Percentiles rank a stretch among this genome's conserved stretches.
Conservation (phyloP, 2,329 filamentous ascomycete species). For the Raffaelea albimanens region DNA sequence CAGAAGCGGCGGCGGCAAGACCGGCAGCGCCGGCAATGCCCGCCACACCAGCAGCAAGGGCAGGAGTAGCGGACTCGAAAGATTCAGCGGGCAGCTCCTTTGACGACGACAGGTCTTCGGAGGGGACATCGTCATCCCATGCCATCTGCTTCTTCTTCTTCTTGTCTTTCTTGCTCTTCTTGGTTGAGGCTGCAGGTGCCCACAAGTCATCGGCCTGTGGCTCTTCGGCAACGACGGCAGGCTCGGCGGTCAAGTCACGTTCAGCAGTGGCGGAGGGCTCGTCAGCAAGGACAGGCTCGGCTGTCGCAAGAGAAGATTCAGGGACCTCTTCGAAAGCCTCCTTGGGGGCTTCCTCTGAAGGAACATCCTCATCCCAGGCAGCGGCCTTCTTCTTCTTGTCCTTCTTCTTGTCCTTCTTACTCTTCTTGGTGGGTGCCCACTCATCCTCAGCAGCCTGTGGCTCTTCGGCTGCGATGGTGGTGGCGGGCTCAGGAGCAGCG, state of each 20-base stretch:
- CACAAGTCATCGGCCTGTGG: background rate
- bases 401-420: conserved; percentile 2
- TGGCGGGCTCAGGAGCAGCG: too few species aligned
- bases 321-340: background rate
- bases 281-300: background rate
- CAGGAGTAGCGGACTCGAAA: background rate
- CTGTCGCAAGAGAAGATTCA: background rate
- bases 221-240: background rate
- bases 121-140: conserved; percentile 2
- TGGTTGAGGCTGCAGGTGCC: background rate
- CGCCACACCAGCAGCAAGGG: background rate
- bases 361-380: too few species aligned
- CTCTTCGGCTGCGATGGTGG: too few species aligned
- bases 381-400: background rate
- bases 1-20: too few species aligned
- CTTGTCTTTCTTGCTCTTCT: background rate
- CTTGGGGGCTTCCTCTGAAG: too few species aligned
- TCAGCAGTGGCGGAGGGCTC: background rate
- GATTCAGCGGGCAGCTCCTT: background rate
- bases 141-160: background rate
- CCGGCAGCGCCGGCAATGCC: too few species aligned
- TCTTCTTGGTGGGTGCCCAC: background rate
- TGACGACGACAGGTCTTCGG: background rate
- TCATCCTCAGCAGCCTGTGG: background rate
- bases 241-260: background rate